Base-by-base conservation (phyloP, 1,284 basidiomycete genomes). In the Kalmanozyma brasiliensis region DNA sequence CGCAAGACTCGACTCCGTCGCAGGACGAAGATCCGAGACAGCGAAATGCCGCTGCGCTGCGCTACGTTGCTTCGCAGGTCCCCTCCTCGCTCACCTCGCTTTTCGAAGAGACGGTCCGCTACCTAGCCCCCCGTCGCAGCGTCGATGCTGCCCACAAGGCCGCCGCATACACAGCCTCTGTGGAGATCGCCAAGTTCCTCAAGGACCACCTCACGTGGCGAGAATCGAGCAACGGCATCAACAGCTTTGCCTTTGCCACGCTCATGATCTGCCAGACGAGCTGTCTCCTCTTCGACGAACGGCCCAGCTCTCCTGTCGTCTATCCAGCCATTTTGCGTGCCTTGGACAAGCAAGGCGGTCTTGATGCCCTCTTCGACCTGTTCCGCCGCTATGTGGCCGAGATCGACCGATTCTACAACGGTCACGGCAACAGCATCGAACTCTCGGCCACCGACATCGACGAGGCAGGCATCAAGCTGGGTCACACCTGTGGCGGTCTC, bases 81-180 rank as follows among this genome's bases (percentile, higher is more conserved):
- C 92, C 93, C 0, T 88, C 87, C 24, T 87, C 89, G 4, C 83
- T 95, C 56, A 88, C 89, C 1, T 90, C 92, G 5, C 91, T 98
- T 82, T 93, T 96, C 84, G 91, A 92, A 86, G 89, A 94, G 16
- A 88, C 94, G 61, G 90, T 94, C 63, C 91, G 93, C 80, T 86
- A 96, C 79, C 90, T 97, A 80, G 82, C 84, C 11, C 89, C 92
- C 77, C 90, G 89, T 23, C 87, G 94, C 57, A 87, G 90, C 26
- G 71, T 89, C 14, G 95, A 98, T 76, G 72, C 87, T 1, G 78
- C 86, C 4, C 93, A 95, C 82, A 91, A 89, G 82, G 88, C 89
- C 73, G 90, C 93, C 75, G 90, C 94, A 10, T 77, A 85, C 11
- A 86, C 87, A 11, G 88, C 91, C 1, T 89, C 92, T 0, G 83